Evolutionary conservation across 208 protist species (phyloP).

Genomic region (Naegleria lovaniensis): DNA sequence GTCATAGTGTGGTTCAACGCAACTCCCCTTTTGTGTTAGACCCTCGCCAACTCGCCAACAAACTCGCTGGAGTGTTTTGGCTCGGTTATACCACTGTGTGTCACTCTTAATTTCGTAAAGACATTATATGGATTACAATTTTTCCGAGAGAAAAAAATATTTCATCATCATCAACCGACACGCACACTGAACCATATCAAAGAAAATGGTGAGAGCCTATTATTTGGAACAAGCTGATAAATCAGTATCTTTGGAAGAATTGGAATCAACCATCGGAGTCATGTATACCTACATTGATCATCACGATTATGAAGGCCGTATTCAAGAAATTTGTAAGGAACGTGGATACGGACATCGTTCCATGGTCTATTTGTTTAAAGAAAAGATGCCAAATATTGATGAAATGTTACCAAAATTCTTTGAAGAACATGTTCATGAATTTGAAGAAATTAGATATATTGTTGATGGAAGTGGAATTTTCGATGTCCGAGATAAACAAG

Average conservation of each 20-base stretch:
- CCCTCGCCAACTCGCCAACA: no score
- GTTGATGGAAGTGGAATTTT: conserved; percentile 74
- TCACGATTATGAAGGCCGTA: conserved; percentile 7
- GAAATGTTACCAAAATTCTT: conserved; percentile 74
- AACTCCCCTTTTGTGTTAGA: no score
- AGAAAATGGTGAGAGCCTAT: background rate
- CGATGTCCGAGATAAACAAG: conserved; percentile 75
- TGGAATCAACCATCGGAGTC: background rate
- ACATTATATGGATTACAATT: no score
- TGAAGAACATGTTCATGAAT: conserved; percentile 81
- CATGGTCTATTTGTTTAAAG: background rate
- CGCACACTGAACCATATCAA: no score
- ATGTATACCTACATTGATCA: background rate
- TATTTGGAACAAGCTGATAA: background rate
- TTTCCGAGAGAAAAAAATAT: no score
- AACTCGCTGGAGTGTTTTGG: no score
- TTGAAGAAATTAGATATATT: conserved; percentile 78
- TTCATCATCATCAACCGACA: no score
- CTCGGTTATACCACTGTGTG: no score
- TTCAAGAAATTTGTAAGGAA: conserved; percentile 9
- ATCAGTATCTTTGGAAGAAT: background rate
- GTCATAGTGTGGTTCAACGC: no score
- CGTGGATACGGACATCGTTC: background rate
- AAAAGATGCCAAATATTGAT: conserved; percentile 40
- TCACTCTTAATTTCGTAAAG: no score